phyloP scores from a whole-genome alignment of 345 rosid genomes.

The Pugionium dolabratum region DNA sequence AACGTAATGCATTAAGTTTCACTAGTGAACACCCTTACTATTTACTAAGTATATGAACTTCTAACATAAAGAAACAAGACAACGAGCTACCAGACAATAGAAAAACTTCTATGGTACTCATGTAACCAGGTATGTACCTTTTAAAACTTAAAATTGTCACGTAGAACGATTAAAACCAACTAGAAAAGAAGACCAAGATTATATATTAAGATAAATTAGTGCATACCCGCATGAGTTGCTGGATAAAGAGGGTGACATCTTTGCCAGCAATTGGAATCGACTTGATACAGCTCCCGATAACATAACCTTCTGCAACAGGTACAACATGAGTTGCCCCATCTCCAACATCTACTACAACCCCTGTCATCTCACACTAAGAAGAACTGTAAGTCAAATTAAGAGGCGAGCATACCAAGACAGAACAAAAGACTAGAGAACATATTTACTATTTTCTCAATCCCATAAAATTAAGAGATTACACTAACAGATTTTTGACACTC shows the following conservation, averaged over 20 bases:
- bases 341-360: slow-evolving; percentile 96
- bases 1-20: not conserved
- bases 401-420: slow-evolving; percentile 3
- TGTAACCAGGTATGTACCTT: slow-evolving; percentile 8
- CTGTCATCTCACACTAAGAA: slow-evolving; percentile 99
- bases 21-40: not conserved
- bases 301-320: slow-evolving; percentile 99
- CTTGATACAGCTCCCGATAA: slow-evolving; percentile 91
- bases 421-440: slow-evolving; percentile 1
- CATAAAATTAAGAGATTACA: not conserved
- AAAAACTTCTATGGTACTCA: slow-evolving; percentile 3
- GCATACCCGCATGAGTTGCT: slow-evolving; percentile 96
- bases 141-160: not conserved
- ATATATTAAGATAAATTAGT: not conserved
- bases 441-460: slow-evolving; percentile 3
- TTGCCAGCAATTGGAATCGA: slow-evolving; percentile 86
- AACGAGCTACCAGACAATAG: not conserved
- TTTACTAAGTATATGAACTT: not conserved
- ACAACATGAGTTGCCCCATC: slow-evolving; percentile 95
- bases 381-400: slow-evolving; percentile 50
- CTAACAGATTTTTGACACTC: not conserved
- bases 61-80: slow-evolving; percentile 4
- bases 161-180: not conserved
- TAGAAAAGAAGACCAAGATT: not conserved
- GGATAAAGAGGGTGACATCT: slow-evolving; percentile 86